Evolutionary conservation across 163 green algal species (phyloP), one percentile per base, ranked within the genome.

Genomic region (Prototheca wickerhamii): DNA sequence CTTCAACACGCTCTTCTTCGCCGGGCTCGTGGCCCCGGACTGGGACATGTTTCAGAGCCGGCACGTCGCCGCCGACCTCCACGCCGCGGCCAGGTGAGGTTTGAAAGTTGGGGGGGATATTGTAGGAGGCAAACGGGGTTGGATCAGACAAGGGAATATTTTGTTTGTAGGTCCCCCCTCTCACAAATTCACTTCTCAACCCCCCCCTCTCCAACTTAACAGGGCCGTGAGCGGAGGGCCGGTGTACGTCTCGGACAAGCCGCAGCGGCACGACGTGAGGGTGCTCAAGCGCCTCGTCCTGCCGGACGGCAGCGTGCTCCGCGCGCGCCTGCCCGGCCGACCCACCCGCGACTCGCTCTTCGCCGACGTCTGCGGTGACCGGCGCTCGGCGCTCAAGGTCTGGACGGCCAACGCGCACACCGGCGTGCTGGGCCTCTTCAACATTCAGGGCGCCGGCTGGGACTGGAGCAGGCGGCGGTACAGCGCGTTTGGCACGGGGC

Each of bases 1-100:
- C n/a, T 98, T 87, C 84, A 98, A 98, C 81, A 83, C 67, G 20
- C 42, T 97, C 7, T 97, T 97, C 76, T 61, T 99, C 67, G 80
- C 79, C 21, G 86, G 84, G 42, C 79, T 99, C 31, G 84, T 90
- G 64, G 76, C 94, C 66, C 90, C 92, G 3, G 93, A 99, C 76
- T 99, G 89, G 89, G 92, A 98, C 84, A 98, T 98, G 71, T 80
- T 80, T 42, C 70, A 76, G 29, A 64, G 30, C 61, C 32, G 60
- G 10, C 78, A 87, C 62, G 57, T 56, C n/a, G 75, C 72, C 1
- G 76, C 71, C 1, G n/a, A 67, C 20, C 74, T 89, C 46, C 88
- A 95, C 63, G 91, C 85, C 8, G 77, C 80, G 20, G 91, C 91
- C 17, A 76, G 92, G 21, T 88, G 87, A 0, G 78, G 95, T 18